Evolutionary conservation across 2,329 filamentous ascomycete genomes (phyloP), one percentile per base, ranked within the genome.

Genomic region (Dactylellina cionopaga): DNA sequence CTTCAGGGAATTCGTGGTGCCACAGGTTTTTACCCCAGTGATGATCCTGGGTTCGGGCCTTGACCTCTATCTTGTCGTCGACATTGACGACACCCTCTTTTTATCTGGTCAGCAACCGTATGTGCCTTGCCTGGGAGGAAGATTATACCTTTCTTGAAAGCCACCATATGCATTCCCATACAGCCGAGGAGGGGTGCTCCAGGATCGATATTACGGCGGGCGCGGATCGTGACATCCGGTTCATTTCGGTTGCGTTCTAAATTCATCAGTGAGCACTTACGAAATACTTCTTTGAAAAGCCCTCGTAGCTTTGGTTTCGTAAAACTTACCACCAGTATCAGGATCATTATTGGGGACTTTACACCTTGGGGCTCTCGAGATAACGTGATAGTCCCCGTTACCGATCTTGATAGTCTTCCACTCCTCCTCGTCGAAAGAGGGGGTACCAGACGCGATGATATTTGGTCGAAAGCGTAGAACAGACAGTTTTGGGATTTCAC

Each of bases 381-480:
- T 74, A 13, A 74, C 69, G n/a, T 68, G 62, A 22, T 68, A 74
- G 24, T 68, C 49, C 3, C 35, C 56, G n/a, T 43, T 62, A 13
- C 66, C 65, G 10, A 25, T 81, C 79, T 75, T 80, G 35, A 91
- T 83, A 25, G 81, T 82, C 73, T 86, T 88, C 90, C 90, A 92
- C 6, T 82, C 82, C 58, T 92, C 90, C 79, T 93, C 90, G 15
- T 87, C 85, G 76, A 90, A 92, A 3, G 88, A 83, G 1, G 85
- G 81, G 0, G 85, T 83, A 2, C 89, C 89, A 3, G 87, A 86
- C 52, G 91, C 85, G 75, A 91, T 88, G 31, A 93, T 87, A 76
- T 93, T 92, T 35, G 90, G 85, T 22, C 90, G 85, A 80, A 91
- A 92, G 10, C 89, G 85, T 13, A 85, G 81, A 6, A 86, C 85